A percentile compares a stretch with the other conserved stretches of the same genome.
These are phyloP conservation scores for Pezizomycotina sp. DNA, from an alignment of 2,329 filamentous ascomycete genomes.

Conservation along the genomic window DNA sequence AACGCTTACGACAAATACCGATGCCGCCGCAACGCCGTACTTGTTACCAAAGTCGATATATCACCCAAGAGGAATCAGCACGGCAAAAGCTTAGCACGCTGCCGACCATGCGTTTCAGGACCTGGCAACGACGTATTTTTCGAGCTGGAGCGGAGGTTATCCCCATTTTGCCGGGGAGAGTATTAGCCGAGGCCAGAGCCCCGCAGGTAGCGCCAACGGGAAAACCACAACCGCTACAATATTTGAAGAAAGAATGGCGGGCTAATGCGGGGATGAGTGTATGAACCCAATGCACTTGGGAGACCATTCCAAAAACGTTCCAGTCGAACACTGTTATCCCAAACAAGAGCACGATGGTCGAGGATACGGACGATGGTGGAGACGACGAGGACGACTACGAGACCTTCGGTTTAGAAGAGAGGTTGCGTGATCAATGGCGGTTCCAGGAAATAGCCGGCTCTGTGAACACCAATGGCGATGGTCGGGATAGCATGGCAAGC, in stretches of 20 bases:
- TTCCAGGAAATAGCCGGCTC: constrained; percentile 4
- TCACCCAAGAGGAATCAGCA: constrained; percentile 95
- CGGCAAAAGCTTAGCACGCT: constrained; percentile 85
- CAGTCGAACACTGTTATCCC: constrained; percentile 93
- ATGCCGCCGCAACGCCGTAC: constrained; percentile 33
- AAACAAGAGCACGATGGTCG: constrained; percentile 94
- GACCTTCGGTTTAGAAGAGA: constrained; percentile 44
- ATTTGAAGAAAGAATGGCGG: neutral
- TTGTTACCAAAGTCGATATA: constrained; percentile 43
- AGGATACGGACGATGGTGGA: constrained; percentile 66
- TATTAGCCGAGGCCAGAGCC: constrained; percentile 51
- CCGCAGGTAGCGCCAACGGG: constrained; percentile 34
- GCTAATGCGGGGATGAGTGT: constrained; percentile 3
- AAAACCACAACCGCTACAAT: constrained; percentile 23
- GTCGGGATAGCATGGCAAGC: constrained; percentile 34
- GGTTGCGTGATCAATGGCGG: constrained; percentile 20
- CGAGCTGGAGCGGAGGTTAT: constrained; percentile 78
- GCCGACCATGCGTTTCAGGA: constrained; percentile 76
- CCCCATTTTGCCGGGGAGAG: constrained; percentile 60
- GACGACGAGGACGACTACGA: constrained; percentile 43
- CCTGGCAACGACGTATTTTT: constrained; percentile 86
- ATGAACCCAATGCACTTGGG: constrained; percentile 27
- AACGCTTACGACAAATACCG: constrained; percentile 28
- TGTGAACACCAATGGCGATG: constrained; percentile 29
- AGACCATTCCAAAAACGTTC: constrained; percentile 75